Evolutionary conservation across 2,329 filamentous ascomycete genomes (phyloP).

Genomic region (Zelopaecilomyces penicillatus): DNA sequence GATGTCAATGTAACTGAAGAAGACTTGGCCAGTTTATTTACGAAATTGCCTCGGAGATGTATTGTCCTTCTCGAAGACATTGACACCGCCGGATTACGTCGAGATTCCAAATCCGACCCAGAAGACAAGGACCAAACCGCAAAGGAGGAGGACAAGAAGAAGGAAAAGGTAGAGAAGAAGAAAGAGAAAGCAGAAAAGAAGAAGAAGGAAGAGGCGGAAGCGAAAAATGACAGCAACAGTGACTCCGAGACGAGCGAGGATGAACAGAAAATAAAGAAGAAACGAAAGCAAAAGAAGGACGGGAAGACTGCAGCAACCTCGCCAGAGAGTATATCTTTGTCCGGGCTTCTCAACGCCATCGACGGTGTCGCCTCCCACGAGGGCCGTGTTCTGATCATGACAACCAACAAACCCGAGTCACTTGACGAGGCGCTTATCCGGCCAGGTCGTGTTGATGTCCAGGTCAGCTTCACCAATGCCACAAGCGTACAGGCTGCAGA

Average conservation of each 20-base stretch:
- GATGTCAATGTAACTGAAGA: slow-evolving; percentile 55
- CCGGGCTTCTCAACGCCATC: slow-evolving; percentile 73
- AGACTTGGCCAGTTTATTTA: slow-evolving; percentile 51
- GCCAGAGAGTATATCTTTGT: slow-evolving; percentile 56
- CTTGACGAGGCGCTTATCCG: slow-evolving; percentile 67
- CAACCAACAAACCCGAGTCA: slow-evolving; percentile 66
- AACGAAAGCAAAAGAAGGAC: slow-evolving; percentile 4
- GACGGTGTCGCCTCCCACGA: slow-evolving; percentile 75
- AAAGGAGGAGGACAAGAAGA: slow-evolving; percentile 3
- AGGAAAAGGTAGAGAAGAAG: slow-evolving; percentile 12
- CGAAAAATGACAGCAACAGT: slow-evolving; percentile 17
- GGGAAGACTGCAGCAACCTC: slow-evolving; percentile 11
- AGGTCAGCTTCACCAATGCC: slow-evolving; percentile 56
- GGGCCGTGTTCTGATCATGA: slow-evolving; percentile 74
- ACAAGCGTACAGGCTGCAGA: slow-evolving; percentile 45
- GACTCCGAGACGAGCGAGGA: slow-evolving; percentile 13
- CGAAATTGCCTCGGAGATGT: slow-evolving; percentile 51
- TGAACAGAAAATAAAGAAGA: slow-evolving; percentile 11
- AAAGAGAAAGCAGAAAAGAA: slow-evolving; percentile 19
- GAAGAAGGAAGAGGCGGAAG: slow-evolving; percentile 14
- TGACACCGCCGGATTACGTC: slow-evolving; percentile 53
- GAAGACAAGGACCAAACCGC: slow-evolving; percentile 13
- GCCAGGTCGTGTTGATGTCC: slow-evolving; percentile 63
- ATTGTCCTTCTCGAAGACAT: slow-evolving; percentile 63
- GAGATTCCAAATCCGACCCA: slow-evolving; percentile 26